These are phyloP conservation scores for Schizonepeta tenuifolia DNA, from an alignment of 257 asterid species.

Conservation along the genomic window DNA sequence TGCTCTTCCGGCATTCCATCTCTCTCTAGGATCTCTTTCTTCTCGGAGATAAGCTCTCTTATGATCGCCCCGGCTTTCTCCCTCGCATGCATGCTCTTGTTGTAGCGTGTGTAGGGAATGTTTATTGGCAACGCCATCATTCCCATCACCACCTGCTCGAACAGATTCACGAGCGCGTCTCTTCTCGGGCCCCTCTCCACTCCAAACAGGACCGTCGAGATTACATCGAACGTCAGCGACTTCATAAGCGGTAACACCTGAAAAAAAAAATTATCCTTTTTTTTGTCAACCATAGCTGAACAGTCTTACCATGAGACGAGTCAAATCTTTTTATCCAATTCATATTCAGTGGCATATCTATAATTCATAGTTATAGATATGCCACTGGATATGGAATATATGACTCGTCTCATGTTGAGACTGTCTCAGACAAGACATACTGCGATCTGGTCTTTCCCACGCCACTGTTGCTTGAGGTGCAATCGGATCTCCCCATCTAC, in stretches of 20 bases:
- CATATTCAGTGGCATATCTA: too few species aligned
- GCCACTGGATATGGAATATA: too few species aligned
- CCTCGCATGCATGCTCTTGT: constrained; percentile 20
- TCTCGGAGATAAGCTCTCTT: constrained; percentile 21
- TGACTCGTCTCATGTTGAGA: too few species aligned
- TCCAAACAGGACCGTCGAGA: constrained; percentile 20
- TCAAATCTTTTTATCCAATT: too few species aligned
- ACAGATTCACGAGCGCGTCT: neutral
- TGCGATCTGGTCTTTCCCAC: neutral
- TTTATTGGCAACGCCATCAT: constrained; percentile 10
- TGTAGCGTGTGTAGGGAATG: constrained; percentile 25
- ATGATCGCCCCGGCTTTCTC: constrained; percentile 3
- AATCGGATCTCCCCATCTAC: constrained; percentile 25
- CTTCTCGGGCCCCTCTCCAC: constrained; percentile 25
- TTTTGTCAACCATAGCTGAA: too few species aligned
- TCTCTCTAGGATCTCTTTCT: constrained; percentile 4
- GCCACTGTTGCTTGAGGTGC: constrained; percentile 18
- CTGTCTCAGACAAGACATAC: neutral
- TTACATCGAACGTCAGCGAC: constrained; percentile 26
- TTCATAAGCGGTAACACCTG: constrained; percentile 29
- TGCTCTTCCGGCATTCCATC: neutral
- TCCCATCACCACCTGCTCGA: constrained; percentile 20
- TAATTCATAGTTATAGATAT: too few species aligned
- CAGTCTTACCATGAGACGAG: too few species aligned
- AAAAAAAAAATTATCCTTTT: neutral